Conservation (phyloP, 495 filamentous ascomycete species). For the Trichoderma virens region DNA sequence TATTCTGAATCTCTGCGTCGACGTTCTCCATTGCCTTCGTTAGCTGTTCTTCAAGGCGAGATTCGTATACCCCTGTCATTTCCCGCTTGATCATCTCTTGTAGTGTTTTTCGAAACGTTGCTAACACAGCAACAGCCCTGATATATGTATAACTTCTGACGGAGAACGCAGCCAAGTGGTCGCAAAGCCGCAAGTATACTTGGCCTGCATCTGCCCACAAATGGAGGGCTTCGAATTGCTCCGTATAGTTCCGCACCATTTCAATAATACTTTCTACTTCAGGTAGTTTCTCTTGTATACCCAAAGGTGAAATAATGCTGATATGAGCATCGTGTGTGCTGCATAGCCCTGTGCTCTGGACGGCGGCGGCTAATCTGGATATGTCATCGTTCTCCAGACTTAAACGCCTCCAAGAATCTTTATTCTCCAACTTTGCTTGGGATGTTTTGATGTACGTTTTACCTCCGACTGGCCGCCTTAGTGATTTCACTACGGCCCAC, state of each 20-base stretch:
- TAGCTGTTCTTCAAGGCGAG: background rate
- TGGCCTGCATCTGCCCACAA: background rate
- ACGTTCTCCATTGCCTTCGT: background rate
- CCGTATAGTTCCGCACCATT: background rate
- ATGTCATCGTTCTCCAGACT: background rate
- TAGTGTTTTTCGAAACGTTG: too few relatives aligned
- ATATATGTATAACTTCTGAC: background rate
- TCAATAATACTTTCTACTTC: background rate
- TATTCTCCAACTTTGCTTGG: background rate
- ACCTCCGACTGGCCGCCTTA: background rate
- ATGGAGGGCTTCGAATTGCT: background rate
- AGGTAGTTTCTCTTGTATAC: conserved; percentile 4
- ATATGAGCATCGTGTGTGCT: background rate
- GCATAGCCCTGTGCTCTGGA: background rate
- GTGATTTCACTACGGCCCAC: conserved; percentile 12
- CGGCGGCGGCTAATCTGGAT: background rate
- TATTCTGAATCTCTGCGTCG: background rate
- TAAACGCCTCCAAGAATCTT: background rate
- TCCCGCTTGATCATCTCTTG: too few relatives aligned
- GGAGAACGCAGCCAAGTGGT: background rate
- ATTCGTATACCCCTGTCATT: too few relatives aligned
- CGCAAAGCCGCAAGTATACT: conserved; percentile 6
- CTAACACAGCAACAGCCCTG: background rate
- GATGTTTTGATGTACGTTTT: background rate
- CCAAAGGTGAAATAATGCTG: conserved; percentile 1